Base-by-base conservation (phyloP, 441 rosid genomes). In the Euphorbia schlechtendalii region DNA sequence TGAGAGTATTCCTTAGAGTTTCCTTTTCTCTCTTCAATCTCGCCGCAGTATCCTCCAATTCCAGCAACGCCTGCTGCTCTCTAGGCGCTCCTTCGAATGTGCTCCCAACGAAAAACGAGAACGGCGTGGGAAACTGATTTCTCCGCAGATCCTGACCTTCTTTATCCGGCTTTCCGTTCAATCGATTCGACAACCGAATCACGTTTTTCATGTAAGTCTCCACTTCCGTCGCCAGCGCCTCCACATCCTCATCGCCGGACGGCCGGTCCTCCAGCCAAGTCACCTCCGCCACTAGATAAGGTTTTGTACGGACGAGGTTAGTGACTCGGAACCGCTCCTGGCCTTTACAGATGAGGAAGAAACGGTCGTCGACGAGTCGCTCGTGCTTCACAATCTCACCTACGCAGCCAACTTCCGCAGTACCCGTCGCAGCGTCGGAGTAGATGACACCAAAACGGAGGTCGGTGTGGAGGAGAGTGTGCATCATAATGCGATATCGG, bases 401-500 rank as follows among this genome's bases (percentile, higher is more conserved):
- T n/a, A 90, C 96, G 77, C 97, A 92, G 8, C 98, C 97, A 10
- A 92, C 82, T 8, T 79, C 90, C 8, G 93, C 78, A 1, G 92
- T 80, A 0, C 96, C 96, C 17, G 96, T 69, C 17, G 77, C 74
- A 58, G 89, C 69, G 77, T 92, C 98, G 61, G 96, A 77, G 77
- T 80, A 89, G 60, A 89, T 76, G 28, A 92, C 96, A 62, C 98
- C 98, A 76, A 92, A 92, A 6, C 96, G 84, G 67, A 92, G 90
- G 80, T 90, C 98, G 34, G 96, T 80, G 20, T 86, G 94, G 75
- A 92, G 96, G 61, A 92, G 92, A 1, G 98, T 92, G 67, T 92
- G 94, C 96, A 92, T 90, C 98, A 88, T 89, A 56, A 90, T 87
- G 66, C 96, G 94, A 87, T 90, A 92, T 11, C 96, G 96, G 75